phyloP scores from a whole-genome alignment of 2,329 filamentous ascomycete genomes.

The Epichloe baconii region DNA sequence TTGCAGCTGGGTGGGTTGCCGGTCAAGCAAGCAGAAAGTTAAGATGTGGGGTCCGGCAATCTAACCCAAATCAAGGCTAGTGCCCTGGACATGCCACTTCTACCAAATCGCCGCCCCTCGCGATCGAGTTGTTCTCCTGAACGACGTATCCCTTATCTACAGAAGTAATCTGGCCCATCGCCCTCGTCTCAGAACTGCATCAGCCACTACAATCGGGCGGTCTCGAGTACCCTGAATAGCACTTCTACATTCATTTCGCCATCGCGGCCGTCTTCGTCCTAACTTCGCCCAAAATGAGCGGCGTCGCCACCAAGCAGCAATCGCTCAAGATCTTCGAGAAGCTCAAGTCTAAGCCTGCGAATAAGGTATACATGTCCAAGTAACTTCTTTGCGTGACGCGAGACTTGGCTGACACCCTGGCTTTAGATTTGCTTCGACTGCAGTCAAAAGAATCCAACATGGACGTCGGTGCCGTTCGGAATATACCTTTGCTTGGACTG shows the following conservation, averaged over 20 bases:
- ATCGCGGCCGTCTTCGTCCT: background rate
- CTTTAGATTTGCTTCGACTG: constrained; percentile 93
- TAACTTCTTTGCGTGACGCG: background rate
- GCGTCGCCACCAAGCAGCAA: constrained; percentile 77
- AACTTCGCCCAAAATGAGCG: constrained; percentile 39
- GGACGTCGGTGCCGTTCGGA: constrained; percentile 92
- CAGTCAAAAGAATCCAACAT: constrained; percentile 92
- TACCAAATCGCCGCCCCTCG: constrained; percentile 20
- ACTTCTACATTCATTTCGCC: background rate
- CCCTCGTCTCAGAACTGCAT: background rate
- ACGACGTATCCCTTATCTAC: constrained; percentile 5
- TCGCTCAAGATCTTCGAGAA: constrained; percentile 98
- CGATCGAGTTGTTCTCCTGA: constrained; percentile 24
- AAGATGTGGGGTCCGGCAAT: constrained; percentile 12
- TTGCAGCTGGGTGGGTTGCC: background rate
- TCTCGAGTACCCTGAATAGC: background rate
- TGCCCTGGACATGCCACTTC: constrained; percentile 29
- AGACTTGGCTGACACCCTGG: background rate
- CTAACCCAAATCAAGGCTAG: constrained; percentile 22
- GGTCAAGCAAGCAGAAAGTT: constrained; percentile 18
- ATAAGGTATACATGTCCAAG: constrained; percentile 54
- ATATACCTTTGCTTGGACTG: constrained; percentile 98
- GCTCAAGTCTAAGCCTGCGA: constrained; percentile 83
- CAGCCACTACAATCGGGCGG: background rate
- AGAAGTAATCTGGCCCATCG: background rate